phyloP scores from a whole-genome alignment of 2,329 filamentous ascomycete genomes.

The Scolecobasidium constrictum region DNA sequence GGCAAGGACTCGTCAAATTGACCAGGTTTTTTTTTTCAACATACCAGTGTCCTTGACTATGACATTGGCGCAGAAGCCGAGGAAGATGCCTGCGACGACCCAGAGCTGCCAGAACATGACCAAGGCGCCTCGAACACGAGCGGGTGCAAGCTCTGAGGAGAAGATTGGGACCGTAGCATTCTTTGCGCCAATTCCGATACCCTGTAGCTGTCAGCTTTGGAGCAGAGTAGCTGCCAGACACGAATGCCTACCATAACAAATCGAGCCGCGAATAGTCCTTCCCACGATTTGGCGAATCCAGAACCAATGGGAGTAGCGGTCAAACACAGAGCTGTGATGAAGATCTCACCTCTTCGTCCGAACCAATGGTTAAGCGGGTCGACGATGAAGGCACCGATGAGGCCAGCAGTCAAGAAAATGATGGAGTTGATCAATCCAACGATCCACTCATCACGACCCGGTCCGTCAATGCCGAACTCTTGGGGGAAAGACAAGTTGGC shows the following conservation, averaged over 20 bases:
- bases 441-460: constrained; percentile 8
- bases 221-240: no score
- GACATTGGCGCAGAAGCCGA: constrained; percentile 39
- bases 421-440: constrained; percentile 14
- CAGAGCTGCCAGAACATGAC: constrained; percentile 35
- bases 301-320: constrained; percentile 27
- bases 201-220: constrained; percentile 21
- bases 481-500: constrained; percentile 8
- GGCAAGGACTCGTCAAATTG: background rate
- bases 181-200: constrained; percentile 32
- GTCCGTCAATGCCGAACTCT: constrained; percentile 8
- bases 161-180: constrained; percentile 32
- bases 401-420: constrained; percentile 28
- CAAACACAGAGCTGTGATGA: constrained; percentile 23
- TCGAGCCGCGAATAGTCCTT: constrained; percentile 23
- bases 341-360: constrained; percentile 26
- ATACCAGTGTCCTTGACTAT: constrained; percentile 26
- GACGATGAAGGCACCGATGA: constrained; percentile 23
- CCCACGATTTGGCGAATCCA: constrained; percentile 24
- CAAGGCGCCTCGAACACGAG: constrained; percentile 28
- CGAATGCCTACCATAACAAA: no score
- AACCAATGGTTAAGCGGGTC: constrained; percentile 28
- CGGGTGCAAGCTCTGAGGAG: constrained; percentile 25
- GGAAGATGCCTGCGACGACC: constrained; percentile 14
- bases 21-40: no score